These are phyloP conservation scores for Penicillium sp. DNA, from an alignment of 2,329 filamentous ascomycete genomes.

Conservation along the genomic window DNA sequence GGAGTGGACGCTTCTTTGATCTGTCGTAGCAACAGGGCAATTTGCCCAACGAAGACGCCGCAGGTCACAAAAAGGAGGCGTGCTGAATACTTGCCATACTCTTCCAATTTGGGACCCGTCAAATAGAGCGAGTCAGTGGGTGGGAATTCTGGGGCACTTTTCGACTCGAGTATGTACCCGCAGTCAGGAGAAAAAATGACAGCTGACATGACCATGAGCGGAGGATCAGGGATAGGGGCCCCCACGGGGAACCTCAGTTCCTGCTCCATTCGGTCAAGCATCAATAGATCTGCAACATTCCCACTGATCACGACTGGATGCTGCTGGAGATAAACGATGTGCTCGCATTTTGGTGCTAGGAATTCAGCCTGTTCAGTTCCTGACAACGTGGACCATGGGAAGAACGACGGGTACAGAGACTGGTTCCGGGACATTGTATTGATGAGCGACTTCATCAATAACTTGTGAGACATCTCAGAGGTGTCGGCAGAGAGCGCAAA, in stretches of 20 bases:
- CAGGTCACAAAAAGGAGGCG: conserved; percentile 50
- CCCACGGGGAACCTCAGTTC: conserved; percentile 57
- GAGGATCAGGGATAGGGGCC: conserved; percentile 46
- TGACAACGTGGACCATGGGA: conserved; percentile 69
- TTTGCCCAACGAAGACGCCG: conserved; percentile 46
- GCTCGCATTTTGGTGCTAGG: conserved; percentile 75
- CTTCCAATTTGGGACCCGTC: conserved; percentile 53
- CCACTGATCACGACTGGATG: conserved; percentile 35
- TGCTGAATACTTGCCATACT: conserved; percentile 47
- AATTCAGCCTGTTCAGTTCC: conserved; percentile 43
- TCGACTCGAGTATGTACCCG: conserved; percentile 59
- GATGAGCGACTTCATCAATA: conserved; percentile 69
- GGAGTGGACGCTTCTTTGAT: conserved; percentile 61
- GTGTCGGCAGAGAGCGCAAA: conserved; percentile 57
- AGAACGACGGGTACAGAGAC: conserved; percentile 52
- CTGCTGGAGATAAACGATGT: conserved; percentile 74
- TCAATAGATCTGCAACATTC: conserved; percentile 24
- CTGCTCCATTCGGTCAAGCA: conserved; percentile 50
- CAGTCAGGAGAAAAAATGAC: conserved; percentile 61
- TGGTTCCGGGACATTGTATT: conserved; percentile 59
- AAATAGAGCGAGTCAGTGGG: conserved; percentile 50
- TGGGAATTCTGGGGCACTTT: conserved; percentile 51
- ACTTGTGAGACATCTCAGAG: conserved; percentile 52
- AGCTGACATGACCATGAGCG: conserved; percentile 54
- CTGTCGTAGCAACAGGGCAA: conserved; percentile 54